phyloP scores from a whole-genome alignment of 495 filamentous ascomycete genomes.

The Lasiosphaeria miniovina region DNA sequence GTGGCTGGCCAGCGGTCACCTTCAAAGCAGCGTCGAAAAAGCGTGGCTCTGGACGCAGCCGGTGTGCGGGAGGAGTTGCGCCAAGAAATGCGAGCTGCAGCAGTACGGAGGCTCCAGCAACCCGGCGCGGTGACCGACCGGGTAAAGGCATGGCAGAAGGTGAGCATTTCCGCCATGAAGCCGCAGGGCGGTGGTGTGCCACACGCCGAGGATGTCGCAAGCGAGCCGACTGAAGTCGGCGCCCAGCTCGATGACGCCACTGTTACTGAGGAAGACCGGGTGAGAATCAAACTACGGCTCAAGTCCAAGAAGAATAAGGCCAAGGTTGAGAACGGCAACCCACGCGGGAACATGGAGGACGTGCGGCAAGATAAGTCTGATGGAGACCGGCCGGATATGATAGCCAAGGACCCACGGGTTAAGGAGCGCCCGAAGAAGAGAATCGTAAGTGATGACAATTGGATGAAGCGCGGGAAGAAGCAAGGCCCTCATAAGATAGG shows the following conservation, averaged over 20 bases:
- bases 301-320: slow-evolving; percentile 34
- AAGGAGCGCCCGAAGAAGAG: slow-evolving; percentile 62
- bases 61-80: slow-evolving; percentile 39
- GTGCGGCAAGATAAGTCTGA: slow-evolving; percentile 29
- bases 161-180: slow-evolving; percentile 53
- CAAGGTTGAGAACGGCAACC: slow-evolving; percentile 21
- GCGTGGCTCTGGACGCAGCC: slow-evolving; percentile 36
- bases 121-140: slow-evolving; percentile 59
- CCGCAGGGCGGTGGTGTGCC: slow-evolving; percentile 30
- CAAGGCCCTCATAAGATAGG: slow-evolving; percentile 40
- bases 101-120: slow-evolving; percentile 45
- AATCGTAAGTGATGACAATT: slow-evolving; percentile 77
- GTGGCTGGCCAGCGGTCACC: slow-evolving; percentile 37
- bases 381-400: slow-evolving; percentile 8
- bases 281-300: slow-evolving; percentile 45
- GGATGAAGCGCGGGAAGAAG: slow-evolving; percentile 56
- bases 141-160: slow-evolving; percentile 76
- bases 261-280: slow-evolving; percentile 49
- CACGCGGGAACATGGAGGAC: slow-evolving; percentile 24
- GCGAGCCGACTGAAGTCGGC: slow-evolving; percentile 44
- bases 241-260: slow-evolving; percentile 43
- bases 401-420: slow-evolving; percentile 14
- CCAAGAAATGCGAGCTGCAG: slow-evolving; percentile 49
- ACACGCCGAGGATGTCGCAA: slow-evolving; percentile 37
- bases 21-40: slow-evolving; percentile 41